Conservation (phyloP, 768 basidiomycete species). For the Megacollybia marginata region DNA sequence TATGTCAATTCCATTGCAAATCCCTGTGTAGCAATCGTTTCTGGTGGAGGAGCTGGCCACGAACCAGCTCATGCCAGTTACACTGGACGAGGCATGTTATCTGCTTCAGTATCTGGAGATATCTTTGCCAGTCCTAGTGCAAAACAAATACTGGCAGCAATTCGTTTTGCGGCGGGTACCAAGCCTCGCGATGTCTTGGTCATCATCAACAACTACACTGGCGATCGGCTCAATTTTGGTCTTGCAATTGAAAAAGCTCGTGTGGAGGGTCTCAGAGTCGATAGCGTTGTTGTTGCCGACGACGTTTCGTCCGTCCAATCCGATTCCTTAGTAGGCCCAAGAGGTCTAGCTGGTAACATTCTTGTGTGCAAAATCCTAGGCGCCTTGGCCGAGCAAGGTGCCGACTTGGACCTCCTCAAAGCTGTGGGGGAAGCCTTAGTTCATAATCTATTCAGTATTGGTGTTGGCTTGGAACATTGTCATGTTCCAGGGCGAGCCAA, state of each 20-base stretch:
- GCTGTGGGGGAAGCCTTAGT: conserved; percentile 27
- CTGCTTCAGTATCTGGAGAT: conserved; percentile 52
- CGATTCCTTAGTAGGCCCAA: conserved; percentile 34
- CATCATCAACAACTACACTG: conserved; percentile 43
- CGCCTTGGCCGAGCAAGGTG: conserved; percentile 35
- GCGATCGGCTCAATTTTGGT: conserved; percentile 53
- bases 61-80: conserved; percentile 55
- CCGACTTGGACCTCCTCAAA: conserved; percentile 24
- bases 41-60: conserved; percentile 50
- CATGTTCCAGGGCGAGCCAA: conserved; percentile 39
- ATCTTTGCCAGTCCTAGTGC: conserved; percentile 58
- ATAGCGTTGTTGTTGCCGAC: conserved; percentile 45
- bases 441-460: conserved; percentile 24
- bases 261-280: conserved; percentile 26
- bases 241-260: conserved; percentile 47
- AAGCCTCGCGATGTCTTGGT: conserved; percentile 25
- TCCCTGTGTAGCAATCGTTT: conserved; percentile 32
- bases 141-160: conserved; percentile 44
- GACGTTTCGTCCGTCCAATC: conserved; percentile 39
- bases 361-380: conserved; percentile 53
- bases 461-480: conserved; percentile 45
- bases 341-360: conserved; percentile 40
- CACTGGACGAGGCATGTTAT: conserved; percentile 49
- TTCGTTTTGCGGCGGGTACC: conserved; percentile 36
- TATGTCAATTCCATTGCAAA: conserved; percentile 17